Conservation (phyloP, 441 rosid species). For the Gossypium armourianum region DNA sequence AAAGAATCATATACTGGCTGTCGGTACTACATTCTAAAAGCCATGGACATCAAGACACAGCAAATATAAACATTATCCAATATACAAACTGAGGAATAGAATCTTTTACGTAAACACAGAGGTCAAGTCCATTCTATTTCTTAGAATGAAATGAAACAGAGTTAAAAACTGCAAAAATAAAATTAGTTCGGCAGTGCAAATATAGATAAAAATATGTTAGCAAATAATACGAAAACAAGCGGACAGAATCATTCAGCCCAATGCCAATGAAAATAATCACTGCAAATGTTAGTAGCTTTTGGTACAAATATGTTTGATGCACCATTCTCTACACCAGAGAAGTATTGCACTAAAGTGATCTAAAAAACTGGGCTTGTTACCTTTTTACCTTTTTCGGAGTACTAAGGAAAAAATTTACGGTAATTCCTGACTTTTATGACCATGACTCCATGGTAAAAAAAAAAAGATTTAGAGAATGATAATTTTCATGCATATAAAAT, state of each 20-base stretch:
- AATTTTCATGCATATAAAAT: not conserved
- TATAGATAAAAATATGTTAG: not conserved
- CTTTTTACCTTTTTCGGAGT: not conserved
- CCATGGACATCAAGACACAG: not conserved
- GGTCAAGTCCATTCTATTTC: not conserved
- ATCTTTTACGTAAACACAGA: slow-evolving; percentile 2
- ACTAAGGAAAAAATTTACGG: not conserved
- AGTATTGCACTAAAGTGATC: not conserved
- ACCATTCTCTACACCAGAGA: not conserved
- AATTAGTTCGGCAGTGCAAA: not conserved
- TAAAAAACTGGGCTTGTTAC: not conserved
- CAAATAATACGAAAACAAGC: not conserved
- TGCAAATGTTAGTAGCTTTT: not conserved
- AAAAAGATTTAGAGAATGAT: not conserved
- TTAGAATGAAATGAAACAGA: not conserved
- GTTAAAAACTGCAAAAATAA: not conserved
- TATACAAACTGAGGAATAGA: not conserved
- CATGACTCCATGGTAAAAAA: slow-evolving; percentile 1
- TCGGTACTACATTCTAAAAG: not conserved
- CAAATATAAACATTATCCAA: not conserved
- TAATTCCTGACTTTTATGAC: not conserved
- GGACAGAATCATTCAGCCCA: not conserved
- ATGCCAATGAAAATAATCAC: not conserved
- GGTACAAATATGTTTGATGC: not conserved
- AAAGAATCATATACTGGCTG: slow-evolving; percentile 6